A percentile compares a stretch with the other conserved stretches of the same genome.
Evolutionary conservation across 2,329 filamentous ascomycete genomes (phyloP).

Genomic region (Talaromyces marneffei): DNA sequence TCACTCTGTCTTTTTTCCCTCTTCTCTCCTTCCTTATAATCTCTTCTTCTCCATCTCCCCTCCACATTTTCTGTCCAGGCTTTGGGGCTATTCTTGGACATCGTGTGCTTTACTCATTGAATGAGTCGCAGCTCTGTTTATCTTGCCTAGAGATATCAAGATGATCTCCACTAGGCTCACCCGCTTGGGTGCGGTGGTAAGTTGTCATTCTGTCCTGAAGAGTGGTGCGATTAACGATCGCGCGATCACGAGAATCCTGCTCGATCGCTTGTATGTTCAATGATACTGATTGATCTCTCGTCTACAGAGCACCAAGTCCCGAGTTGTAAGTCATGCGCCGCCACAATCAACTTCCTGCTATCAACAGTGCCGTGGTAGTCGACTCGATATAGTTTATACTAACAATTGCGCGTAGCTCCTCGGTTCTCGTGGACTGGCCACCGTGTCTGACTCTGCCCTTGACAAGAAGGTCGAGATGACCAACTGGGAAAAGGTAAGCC

Average conservation of each 20-base stretch:
- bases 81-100: constrained; percentile 22
- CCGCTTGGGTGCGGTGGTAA: constrained; percentile 45
- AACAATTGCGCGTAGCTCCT: constrained; percentile 49
- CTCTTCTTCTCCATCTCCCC: constrained; percentile 29
- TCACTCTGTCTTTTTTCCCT: constrained; percentile 33
- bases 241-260: background rate
- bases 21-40: constrained; percentile 28
- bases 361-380: background rate
- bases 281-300: constrained; percentile 8
- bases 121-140: constrained; percentile 34
- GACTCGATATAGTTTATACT: background rate
- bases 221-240: background rate
- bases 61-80: constrained; percentile 35
- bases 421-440: constrained; percentile 68
- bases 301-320: constrained; percentile 40
- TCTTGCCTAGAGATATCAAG: constrained; percentile 37
- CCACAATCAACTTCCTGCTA: background rate
- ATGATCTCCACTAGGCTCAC: constrained; percentile 46
- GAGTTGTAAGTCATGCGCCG: constrained; percentile 35
- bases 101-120: constrained; percentile 24
- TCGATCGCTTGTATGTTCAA: background rate
- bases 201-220: constrained; percentile 19
- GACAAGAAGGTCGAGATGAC: constrained; percentile 97
- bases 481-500: constrained; percentile 73
- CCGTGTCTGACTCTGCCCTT: constrained; percentile 76